A percentile compares a stretch with the other conserved stretches of the same genome.
These are phyloP conservation scores for Aspergillus pseudotamarii DNA, from an alignment of 2,329 filamentous ascomycete genomes.

Conservation along the genomic window DNA sequence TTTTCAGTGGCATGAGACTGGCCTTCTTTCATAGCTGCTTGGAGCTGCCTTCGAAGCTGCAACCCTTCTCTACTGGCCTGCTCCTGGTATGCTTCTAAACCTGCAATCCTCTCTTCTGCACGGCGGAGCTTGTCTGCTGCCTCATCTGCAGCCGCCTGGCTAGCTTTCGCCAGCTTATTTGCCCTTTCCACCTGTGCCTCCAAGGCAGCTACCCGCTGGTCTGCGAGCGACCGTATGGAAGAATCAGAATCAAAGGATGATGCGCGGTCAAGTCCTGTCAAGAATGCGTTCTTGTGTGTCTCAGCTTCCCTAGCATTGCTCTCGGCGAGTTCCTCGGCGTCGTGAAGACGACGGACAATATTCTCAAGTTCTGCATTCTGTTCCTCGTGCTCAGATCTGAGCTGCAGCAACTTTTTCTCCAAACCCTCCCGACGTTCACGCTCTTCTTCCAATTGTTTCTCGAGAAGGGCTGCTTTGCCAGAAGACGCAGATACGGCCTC, in stretches of 20 bases:
- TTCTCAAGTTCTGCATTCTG: constrained; percentile 75
- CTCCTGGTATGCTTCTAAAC: constrained; percentile 94
- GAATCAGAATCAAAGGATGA: constrained; percentile 45
- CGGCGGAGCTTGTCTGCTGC: constrained; percentile 87
- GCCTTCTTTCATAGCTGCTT: constrained; percentile 78
- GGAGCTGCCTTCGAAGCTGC: constrained; percentile 84
- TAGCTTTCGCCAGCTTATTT: constrained; percentile 79
- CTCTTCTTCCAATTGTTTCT: constrained; percentile 79
- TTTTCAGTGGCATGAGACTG: constrained; percentile 81
- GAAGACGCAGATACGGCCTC: constrained; percentile 78
- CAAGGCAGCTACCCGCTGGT: constrained; percentile 68
- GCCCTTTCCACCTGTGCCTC: constrained; percentile 79
- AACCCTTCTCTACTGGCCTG: constrained; percentile 93
- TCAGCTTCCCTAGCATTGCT: constrained; percentile 85
- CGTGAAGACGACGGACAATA: constrained; percentile 72
- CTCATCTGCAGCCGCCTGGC: constrained; percentile 82
- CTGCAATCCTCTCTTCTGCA: constrained; percentile 95
- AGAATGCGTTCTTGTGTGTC: constrained; percentile 78
- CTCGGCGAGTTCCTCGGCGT: constrained; percentile 85
- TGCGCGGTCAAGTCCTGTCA: constrained; percentile 80
- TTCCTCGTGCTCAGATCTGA: constrained; percentile 82
- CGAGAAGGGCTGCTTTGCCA: constrained; percentile 74
- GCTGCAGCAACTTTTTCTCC: constrained; percentile 73
- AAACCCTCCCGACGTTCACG: constrained; percentile 72
- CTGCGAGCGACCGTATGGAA: constrained; percentile 40